phyloP scores from a whole-genome alignment of 1,139 yeast species.

The Suzukiozyma palmioleophila region DNA sequence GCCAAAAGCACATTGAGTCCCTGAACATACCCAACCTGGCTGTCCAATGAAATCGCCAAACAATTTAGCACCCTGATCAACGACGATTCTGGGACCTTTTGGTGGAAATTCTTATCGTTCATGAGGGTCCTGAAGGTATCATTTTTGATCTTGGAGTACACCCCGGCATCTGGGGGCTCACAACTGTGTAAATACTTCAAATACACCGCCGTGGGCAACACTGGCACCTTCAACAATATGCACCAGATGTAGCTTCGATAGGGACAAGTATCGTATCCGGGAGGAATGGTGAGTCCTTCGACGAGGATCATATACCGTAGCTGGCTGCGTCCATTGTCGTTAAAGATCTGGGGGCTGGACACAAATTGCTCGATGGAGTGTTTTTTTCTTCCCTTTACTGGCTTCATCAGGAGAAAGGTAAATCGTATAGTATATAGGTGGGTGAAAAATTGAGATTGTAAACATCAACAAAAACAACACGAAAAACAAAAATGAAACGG shows the following conservation, averaged over 20 bases:
- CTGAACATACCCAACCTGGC: conserved; percentile 65
- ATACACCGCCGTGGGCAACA: conserved; percentile 53
- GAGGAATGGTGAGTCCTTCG: conserved; percentile 63
- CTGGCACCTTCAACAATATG: conserved; percentile 62
- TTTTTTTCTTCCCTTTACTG: conserved; percentile 44
- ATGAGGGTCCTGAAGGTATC: conserved; percentile 86
- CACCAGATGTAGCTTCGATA: conserved; percentile 82
- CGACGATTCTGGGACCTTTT: conserved; percentile 63
- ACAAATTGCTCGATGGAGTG: conserved; percentile 66
- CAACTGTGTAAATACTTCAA: conserved; percentile 52
- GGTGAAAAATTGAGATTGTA: too few species aligned
- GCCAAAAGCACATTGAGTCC: conserved; percentile 89
- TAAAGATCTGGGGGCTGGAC: conserved; percentile 55
- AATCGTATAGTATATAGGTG: too few species aligned
- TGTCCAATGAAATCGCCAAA: conserved; percentile 52
- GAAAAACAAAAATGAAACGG: too few species aligned
- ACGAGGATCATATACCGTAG: conserved; percentile 73
- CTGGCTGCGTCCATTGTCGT: conserved; percentile 71
- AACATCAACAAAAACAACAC: too few species aligned
- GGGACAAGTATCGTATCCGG: conserved; percentile 52
- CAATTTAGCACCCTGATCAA: conserved; percentile 68
- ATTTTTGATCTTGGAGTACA: conserved; percentile 70
- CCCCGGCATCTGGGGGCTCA: conserved; percentile 40
- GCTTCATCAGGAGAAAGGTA: too few species aligned
- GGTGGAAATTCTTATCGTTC: conserved; percentile 64